phyloP scores from a whole-genome alignment of 768 basidiomycete genomes.

The Kwoniella heveanensis region DNA sequence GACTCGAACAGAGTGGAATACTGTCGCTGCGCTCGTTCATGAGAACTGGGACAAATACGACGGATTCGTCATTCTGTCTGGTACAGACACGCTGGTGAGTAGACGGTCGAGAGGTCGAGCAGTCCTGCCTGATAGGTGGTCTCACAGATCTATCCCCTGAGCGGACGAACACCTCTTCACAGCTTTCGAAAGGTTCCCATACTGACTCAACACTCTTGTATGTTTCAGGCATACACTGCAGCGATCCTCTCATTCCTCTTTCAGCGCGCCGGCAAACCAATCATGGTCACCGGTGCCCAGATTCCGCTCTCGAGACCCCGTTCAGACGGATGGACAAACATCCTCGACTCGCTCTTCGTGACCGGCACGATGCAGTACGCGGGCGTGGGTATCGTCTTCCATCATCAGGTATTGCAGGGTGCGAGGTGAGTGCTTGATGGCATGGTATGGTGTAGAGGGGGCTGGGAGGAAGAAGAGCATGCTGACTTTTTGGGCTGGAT shows the following conservation, averaged over 20 bases:
- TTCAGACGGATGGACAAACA: conserved; percentile 50
- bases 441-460: no score
- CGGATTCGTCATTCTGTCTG: conserved; percentile 48
- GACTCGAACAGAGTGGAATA: conserved; percentile 51
- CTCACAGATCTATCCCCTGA: no score
- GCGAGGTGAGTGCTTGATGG: conserved; percentile 36
- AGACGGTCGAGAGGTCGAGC: no score
- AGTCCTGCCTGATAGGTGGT: no score
- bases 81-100: conserved; percentile 49
- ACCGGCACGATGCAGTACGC: conserved; percentile 41
- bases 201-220: no score
- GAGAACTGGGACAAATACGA: conserved; percentile 49
- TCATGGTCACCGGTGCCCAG: conserved; percentile 48
- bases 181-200: no score
- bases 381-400: conserved; percentile 47
- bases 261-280: conserved; percentile 44
- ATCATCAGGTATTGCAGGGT: conserved; percentile 46
- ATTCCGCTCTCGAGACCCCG: conserved; percentile 45
- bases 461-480: no score
- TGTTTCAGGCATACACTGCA: conserved; percentile 43
- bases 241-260: conserved; percentile 50
- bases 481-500: no score
- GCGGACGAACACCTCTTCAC: no score
- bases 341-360: conserved; percentile 45
- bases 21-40: conserved; percentile 39